These are phyloP conservation scores for Alternaria postmessia DNA, from an alignment of 2,329 filamentous ascomycete species.

Conservation along the genomic window DNA sequence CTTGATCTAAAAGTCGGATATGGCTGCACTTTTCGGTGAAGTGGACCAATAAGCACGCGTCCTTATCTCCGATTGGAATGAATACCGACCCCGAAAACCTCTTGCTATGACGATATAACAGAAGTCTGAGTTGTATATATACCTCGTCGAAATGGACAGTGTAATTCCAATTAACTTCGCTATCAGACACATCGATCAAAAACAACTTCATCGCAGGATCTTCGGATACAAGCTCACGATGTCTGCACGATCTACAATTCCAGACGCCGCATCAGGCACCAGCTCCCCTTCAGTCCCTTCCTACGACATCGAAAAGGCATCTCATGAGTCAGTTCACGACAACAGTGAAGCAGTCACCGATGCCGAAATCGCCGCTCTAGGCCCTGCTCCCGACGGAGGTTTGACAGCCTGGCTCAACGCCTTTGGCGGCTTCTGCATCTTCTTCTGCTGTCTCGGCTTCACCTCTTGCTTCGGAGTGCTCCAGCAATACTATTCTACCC, in stretches of 20 bases:
- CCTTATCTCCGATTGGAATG: slow-evolving; percentile 10
- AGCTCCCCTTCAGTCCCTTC: background rate
- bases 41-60: background rate
- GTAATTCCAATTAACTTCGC: background rate
- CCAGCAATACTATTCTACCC: slow-evolving; percentile 54
- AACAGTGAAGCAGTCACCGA: background rate
- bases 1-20: background rate
- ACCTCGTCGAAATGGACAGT: background rate
- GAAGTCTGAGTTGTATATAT: background rate
- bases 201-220: background rate
- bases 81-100: slow-evolving; percentile 19
- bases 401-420: slow-evolving; percentile 32
- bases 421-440: slow-evolving; percentile 39
- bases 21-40: background rate
- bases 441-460: slow-evolving; percentile 51
- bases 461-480: slow-evolving; percentile 54
- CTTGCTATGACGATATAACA: slow-evolving; percentile 19
- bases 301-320: slow-evolving; percentile 2
- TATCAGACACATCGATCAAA: background rate
- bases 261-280: background rate
- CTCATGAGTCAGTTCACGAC: background rate
- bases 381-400: slow-evolving; percentile 41
- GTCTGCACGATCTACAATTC: background rate
- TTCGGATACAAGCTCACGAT: background rate
- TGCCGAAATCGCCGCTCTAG: slow-evolving; percentile 36